These are phyloP conservation scores for Platanthera guangdongensis DNA, from an alignment of 106 monocot genomes.

Conservation along the genomic window DNA sequence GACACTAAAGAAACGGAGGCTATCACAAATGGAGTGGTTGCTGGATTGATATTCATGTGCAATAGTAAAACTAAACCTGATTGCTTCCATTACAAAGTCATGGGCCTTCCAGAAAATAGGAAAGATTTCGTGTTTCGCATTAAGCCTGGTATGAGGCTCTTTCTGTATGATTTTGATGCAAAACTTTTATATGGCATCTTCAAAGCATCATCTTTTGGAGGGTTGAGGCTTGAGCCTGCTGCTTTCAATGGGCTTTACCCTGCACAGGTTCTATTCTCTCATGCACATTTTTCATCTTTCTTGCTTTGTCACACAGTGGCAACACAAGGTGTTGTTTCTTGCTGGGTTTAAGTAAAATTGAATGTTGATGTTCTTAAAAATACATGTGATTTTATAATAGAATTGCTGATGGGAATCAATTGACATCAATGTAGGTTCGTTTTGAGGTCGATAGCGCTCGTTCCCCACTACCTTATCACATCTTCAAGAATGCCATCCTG, in stretches of 20 bases:
- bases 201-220: constrained; percentile 35
- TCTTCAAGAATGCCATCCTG: constrained; percentile 22
- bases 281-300: constrained; percentile 3
- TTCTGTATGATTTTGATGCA: constrained; percentile 35
- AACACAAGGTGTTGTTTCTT: neutral
- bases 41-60: constrained; percentile 35
- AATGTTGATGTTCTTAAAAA: too few relatives aligned
- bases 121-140: constrained; percentile 25
- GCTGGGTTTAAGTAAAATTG: neutral
- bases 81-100: constrained; percentile 30
- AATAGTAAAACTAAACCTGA: constrained; percentile 33
- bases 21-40: constrained; percentile 10
- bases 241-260: constrained; percentile 30
- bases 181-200: constrained; percentile 36
- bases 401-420: neutral
- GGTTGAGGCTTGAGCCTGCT: constrained; percentile 38
- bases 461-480: constrained; percentile 18
- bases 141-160: constrained; percentile 25
- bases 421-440: constrained; percentile 19
- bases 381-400: neutral
- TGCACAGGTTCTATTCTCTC: constrained; percentile 26
- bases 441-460: constrained; percentile 34
- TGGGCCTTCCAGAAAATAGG: constrained; percentile 32
- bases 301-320: neutral
- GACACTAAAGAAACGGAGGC: neutral